Base-by-base conservation (phyloP, 129 eudicot species). In the Lactuca sativa region DNA sequence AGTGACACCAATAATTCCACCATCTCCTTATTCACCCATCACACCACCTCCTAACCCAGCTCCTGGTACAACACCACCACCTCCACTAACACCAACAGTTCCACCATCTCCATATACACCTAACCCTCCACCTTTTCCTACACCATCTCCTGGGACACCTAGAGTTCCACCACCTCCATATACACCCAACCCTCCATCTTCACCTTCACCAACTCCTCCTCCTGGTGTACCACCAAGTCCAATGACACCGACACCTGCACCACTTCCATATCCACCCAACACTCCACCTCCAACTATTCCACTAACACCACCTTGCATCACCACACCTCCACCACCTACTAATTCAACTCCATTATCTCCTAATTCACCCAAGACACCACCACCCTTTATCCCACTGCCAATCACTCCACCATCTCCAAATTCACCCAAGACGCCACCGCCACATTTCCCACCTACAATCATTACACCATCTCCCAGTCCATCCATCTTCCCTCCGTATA, bases 221-320 rank as follows among this genome's bases (percentile, higher is more conserved):
- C 49, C 49, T 43, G 3, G 13, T 43, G 49, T 43, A 43, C 49
- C 49, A 43, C 49, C 49, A 43, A 8, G 13, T 43, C 49, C 49
- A 12, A 3, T 43, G 49, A 43, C 49, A 8, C 49, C 49, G 1
- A 25, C 30, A 25, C 30, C 64, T 10, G 17, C 65, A 59, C 47
- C 64, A 9, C 59, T 59, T 0, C 9, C 2, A 16, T 38, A 67
- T 67, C 33, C 60, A 52, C 60, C 74, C 65, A 52, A 2, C 77
- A 17, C 36, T 43, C 13, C 49, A 43, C 49, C 12, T 43, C 49
- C 12, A 43, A 12, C 49, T 9, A 30, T 31, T 18, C 67, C 57
- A 43, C 13, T 2, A 1, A 43, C 13, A 0, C 59, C 71, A 14
- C 59, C 21, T 40, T 48, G 52, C 32, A 40, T 9, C 21, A 18